Evolutionary conservation across 331 rosid genomes (phyloP).

Genomic region (Acacia concinna): DNA sequence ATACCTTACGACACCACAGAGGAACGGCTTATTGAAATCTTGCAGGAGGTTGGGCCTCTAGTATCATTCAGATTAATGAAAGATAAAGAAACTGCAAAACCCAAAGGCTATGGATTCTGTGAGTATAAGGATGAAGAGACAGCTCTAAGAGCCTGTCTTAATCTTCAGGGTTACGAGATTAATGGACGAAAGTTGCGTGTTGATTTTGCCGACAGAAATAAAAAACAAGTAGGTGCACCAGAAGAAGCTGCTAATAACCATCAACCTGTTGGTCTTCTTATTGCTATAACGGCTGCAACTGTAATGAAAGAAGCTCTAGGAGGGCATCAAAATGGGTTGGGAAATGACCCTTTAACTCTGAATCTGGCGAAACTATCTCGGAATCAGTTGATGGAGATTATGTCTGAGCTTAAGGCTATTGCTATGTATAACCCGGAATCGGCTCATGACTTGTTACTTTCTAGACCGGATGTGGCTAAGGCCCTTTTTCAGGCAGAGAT

Average conservation of each 20-base stretch:
- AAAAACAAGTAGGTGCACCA: conserved; percentile 61
- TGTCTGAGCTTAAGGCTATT: conserved; percentile 82
- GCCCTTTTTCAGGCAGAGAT: conserved; percentile 97
- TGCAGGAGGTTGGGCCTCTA: conserved; percentile 98
- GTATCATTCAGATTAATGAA: conserved; percentile 70
- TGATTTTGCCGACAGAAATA: conserved; percentile 75
- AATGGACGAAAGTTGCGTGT: conserved; percentile 93
- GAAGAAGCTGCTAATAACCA: conserved; percentile 67
- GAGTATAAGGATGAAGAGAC: conserved; percentile 99
- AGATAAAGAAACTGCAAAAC: conserved; percentile 94
- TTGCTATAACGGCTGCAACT: conserved; percentile 79
- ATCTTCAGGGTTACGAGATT: conserved; percentile 93
- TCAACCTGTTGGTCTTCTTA: conserved; percentile 92
- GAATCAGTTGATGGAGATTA: conserved; percentile 44
- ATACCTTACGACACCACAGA: conserved; percentile 95
- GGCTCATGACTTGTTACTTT: conserved; percentile 74
- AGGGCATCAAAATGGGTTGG: conserved; percentile 54
- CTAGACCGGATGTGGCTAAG: conserved; percentile 83
- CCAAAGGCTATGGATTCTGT: conserved; percentile 94
- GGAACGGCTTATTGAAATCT: conserved; percentile 92
- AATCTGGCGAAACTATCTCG: conserved; percentile 50
- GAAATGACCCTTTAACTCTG: conserved; percentile 52
- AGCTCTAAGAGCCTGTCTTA: conserved; percentile 90
- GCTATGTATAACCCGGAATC: conserved; percentile 68
- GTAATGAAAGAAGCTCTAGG: conserved; percentile 87